Evolutionary conservation across 768 basidiomycete species (phyloP).

Genomic region (Kwoniella shandongensis): DNA sequence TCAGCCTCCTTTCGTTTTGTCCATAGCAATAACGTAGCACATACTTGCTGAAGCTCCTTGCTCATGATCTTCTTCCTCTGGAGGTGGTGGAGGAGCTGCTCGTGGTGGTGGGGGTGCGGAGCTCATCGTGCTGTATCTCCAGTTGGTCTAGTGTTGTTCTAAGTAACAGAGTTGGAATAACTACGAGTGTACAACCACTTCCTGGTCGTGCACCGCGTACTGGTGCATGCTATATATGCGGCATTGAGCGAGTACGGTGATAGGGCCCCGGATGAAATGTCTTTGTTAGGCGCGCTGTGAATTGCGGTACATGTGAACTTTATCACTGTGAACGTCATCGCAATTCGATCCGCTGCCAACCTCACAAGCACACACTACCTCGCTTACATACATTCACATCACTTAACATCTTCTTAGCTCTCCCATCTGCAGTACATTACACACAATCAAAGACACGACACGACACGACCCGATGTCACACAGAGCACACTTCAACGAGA

Average conservation of each 20-base stretch:
- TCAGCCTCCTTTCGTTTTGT: neutral
- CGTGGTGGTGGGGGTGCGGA: constrained; percentile 32
- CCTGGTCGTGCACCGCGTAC: too few species aligned
- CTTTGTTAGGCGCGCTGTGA: too few species aligned
- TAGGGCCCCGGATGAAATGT: too few species aligned
- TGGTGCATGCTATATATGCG: too few species aligned
- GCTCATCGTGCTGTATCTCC: constrained; percentile 21
- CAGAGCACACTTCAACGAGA: constrained; percentile 22
- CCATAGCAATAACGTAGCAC: constrained; percentile 9
- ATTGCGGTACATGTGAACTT: too few species aligned
- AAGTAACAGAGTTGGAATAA: neutral
- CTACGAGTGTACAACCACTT: too few species aligned
- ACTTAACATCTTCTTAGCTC: neutral
- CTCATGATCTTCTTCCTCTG: constrained; percentile 31
- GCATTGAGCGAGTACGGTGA: too few species aligned
- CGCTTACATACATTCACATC: neutral
- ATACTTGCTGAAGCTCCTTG: constrained; percentile 42
- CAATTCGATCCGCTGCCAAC: neutral
- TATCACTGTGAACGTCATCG: too few species aligned
- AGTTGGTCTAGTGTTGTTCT: too few species aligned
- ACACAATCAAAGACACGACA: neutral
- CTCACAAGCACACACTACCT: neutral
- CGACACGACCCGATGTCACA: constrained; percentile 14
- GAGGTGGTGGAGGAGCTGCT: constrained; percentile 44
- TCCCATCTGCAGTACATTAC: neutral